Base-by-base conservation (phyloP, 169 alveolate genomes). In the Cryptosporidium muris region DNA sequence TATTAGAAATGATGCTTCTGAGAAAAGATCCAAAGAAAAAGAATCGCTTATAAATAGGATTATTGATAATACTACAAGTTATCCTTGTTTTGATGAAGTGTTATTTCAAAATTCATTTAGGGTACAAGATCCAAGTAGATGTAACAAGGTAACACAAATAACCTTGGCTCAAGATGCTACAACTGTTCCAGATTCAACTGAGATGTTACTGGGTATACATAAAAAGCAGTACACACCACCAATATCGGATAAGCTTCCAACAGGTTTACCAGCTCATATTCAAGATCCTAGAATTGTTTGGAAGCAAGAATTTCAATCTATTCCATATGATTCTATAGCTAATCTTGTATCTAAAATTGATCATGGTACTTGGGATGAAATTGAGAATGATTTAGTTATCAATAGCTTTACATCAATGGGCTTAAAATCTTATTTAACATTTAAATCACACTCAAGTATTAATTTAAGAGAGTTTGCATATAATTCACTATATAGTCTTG, bases 31-130 rank as follows among this genome's bases (percentile, higher is more conserved):
- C 4, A 58, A 9, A 6, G 43, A 58, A 4, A 47, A 56, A 16
- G 68, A 56, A 58, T 52, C 74, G 3, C 5, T 74, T 3, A 37
- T 74, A 3, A 51, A 58, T 12, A 66, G 85, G n/a, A 52, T 74
- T 3, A 74, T 74, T 43, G 74, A 74, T 40, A 74, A 74, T 58
- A 74, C 85, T 3, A 74, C 85, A 42, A 36, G 54, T 1, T 74
- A 74, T 58, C 85, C 85, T 3, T 74, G 85, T 60, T 74, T 74
- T 58, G 85, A 74, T 25, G 85, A 74, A 38, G 85, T 74, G 2
- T 51, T 74, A 16, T 74, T 74, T 45, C 74, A 74, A 47, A 74
- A 74, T 9, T 45, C 85, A 11, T 74, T 74, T 51, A 74, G 85
- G 48, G 60, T 74, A 34, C 85, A 60, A 47, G 74, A 66, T n/a